A percentile compares a stretch with the other conserved stretches of the same genome.
These are phyloP conservation scores for Parachlorella kessleri DNA, from an alignment of 139 green algal species.

Conservation along the genomic window DNA sequence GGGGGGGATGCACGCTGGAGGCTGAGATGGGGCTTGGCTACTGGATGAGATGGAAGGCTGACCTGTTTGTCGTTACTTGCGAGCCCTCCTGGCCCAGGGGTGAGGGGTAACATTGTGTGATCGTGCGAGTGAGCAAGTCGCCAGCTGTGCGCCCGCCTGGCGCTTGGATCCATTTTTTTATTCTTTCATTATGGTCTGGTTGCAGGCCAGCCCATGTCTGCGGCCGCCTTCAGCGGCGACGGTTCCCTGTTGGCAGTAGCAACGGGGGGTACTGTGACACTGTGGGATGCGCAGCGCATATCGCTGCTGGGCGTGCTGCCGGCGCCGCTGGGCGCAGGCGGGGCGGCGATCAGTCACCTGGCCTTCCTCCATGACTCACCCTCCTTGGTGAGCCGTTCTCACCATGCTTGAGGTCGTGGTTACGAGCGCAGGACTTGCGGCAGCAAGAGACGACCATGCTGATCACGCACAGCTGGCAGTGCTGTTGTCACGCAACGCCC, in stretches of 20 bases:
- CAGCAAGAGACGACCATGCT: no score
- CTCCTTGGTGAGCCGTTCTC: not conserved
- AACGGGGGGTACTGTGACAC: constrained; percentile 40
- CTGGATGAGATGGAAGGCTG: no score
- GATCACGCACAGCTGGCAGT: no score
- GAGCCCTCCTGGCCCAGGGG: not conserved
- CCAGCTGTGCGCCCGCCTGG: not conserved
- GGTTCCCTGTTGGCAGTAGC: constrained; percentile 75
- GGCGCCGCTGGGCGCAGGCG: constrained; percentile 12
- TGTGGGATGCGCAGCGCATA: constrained; percentile 67
- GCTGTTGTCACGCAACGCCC: no score
- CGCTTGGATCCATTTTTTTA: not conserved
- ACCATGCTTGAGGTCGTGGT: no score
- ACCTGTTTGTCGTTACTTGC: not conserved
- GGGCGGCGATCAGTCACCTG: not conserved
- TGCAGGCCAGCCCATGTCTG: constrained; percentile 42
- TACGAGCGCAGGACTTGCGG: no score
- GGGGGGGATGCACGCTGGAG: constrained; percentile 25
- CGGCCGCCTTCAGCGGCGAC: constrained; percentile 68
- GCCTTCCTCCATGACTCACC: not conserved
- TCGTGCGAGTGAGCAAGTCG: no score
- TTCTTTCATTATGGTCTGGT: not conserved
- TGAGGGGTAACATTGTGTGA: not conserved
- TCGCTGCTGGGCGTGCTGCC: constrained; percentile 55
- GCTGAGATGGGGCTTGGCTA: no score